Evolutionary conservation across 805 yeast genomes (phyloP), one percentile per base, ranked within the genome.

Genomic region (Candida anglica): DNA sequence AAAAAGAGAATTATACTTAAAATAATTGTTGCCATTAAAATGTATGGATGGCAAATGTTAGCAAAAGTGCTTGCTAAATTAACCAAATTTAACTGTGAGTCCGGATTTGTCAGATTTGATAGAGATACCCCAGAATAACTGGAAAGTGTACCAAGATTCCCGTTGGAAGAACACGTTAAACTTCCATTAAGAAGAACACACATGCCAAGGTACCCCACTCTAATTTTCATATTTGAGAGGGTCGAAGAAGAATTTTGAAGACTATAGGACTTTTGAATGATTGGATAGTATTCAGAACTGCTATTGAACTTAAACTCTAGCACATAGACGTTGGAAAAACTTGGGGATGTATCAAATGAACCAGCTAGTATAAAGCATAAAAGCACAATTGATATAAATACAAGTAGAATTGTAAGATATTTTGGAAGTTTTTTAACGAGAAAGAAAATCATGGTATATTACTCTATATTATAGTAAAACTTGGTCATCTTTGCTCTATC

Each of bases 281-380:
- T 53, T 8, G 63, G 43, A 41, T 53, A 71, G 30, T 73, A 49
- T 1, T 69, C 46, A 0, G 81, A 73, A 2, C 68, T 48, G 15
- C 56, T 37, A 43, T 79, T 73, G 57, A 75, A 77, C 31, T 54
- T 46, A 41, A 72, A 69, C 30, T 66, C 62, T n/a, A 73, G 63
- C 32, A 79, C 47, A 40, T 66, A 80, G 0, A 73, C 69, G 1
- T 73, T 62, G 2, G 77, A 66, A 46, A 74, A 78, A 0, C 68
- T 53, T 0, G 56, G 27, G 4, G 58, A 39, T 0, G 62, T 36
- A 14, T 60, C 60, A 15, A 72, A 64, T 34, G 83, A 77, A 2
- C 87, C 83, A 5, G 78, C 47, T 9, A 80, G 54, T 5, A 80
- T 55, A 50, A 78, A 80, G 1, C 76, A 63, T 14, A 79, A 52